Base-by-base conservation (phyloP, 805 yeast genomes). In the Blastobotrys parvus region DNA sequence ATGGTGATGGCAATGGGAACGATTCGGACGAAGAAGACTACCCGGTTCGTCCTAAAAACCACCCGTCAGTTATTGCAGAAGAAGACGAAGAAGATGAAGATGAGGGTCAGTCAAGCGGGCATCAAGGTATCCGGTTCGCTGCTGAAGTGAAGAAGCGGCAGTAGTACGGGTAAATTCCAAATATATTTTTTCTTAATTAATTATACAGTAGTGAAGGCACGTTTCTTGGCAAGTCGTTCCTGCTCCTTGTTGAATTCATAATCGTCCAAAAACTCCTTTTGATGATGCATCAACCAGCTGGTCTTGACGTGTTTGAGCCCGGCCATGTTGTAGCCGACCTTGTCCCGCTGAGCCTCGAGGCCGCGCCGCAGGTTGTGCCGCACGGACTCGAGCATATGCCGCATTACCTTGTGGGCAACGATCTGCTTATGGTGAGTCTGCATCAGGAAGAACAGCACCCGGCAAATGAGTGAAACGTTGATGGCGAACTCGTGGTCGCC, bases 261-360 rank as follows among this genome's bases (percentile, higher is more conserved):
- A 39, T 77, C 84, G 54, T 85, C 95, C 38, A 76, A 71, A 56
- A 78, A 88, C 57, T 82, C 87, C 27, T 74, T 70, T 52, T 73
- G 78, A 58, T 90, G 97, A 35, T 70, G 71, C 57, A 80, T 62
- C 46, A 77, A 76, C 95, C 96, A 89, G 61, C 82, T 87, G 35
- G 72, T 75, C 57, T 78, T 80, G 46, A 84, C 62, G 53, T 77
- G 83, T 52, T 74, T 76, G 60, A 92, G 68, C 3, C 95, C 97
- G 48, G 84, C 89, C 16, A 86, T 69, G 56, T 92, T 92, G 67
- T 74, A 80, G 7, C 97, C 97, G 37, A 92, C 69, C 46, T 75
- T 80, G 37, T 72, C 68, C 13, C 74, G 67, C 17, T 77, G 76
- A 2, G 58, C 53, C 38, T 65, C 63, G 41, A 92, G 66, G 42